Evolutionary conservation across 345 rosid genomes (phyloP), one percentile per base, ranked within the genome.

Genomic region (Aquilaria sinensis): DNA sequence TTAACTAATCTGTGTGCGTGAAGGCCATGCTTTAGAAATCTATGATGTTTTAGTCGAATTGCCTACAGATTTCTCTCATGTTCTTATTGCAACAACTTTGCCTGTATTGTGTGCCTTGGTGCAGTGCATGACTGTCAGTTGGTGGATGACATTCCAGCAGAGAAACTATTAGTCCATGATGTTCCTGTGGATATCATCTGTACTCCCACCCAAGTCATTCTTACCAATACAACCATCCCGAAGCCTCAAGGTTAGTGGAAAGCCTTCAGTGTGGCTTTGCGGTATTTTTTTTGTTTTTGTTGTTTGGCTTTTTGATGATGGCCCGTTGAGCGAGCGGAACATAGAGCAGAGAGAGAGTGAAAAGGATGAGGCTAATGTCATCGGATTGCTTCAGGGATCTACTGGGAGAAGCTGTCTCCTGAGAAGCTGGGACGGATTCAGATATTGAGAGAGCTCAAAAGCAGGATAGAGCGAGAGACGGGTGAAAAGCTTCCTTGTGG

Each of bases 161-260:
- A 87, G 85, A 92, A 92, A 68, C 67, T 89, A 57, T 76, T 89
- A 73, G 68, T 89, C 73, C 96, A 87, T 56, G 98, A 92, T 53
- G 98, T 92, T 68, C 91, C 96, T 13, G 96, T 92, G 43, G 96
- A 92, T 77, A 81, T 92, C 65, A 77, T 92, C 60, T 89, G 96
- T 78, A 87, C 96, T 62, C 89, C 98, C 53, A 81, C 84, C 34
- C 85, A 76, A 73, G 84, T 92, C 69, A 85, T 92, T 60, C 85
- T 80, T 67, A 84, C 96, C 5, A 78, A 77, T 47, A 77, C 85
- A 69, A 61, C 72, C 2, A 85, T 87, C 46, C 93, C 93, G 0
- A 89, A 92, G 79, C 98, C 96, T 55, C 85, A 84, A 81, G 96
- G 97, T 91, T 29, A 56, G 82, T 62, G 37, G 8, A 46, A 2